Percentiles rank a stretch among this genome's conserved stretches.
Evolutionary conservation across 2,329 filamentous ascomycete species (phyloP).

Genomic region (Huntiella omanensis): DNA sequence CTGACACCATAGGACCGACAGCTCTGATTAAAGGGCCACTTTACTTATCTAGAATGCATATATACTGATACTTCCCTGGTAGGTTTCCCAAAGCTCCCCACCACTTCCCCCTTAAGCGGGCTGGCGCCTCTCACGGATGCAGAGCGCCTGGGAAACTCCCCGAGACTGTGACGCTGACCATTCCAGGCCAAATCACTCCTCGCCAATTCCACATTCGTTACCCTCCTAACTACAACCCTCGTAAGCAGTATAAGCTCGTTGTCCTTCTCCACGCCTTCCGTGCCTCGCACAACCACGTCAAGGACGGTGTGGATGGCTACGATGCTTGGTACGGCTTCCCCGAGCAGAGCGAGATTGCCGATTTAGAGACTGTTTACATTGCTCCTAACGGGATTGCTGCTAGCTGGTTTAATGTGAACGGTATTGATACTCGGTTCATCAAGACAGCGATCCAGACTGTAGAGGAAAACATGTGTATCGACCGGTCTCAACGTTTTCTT

Average conservation of each 20-base stretch:
- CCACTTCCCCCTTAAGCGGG: too few species aligned
- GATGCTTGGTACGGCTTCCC: constrained; percentile 22
- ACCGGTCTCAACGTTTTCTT: constrained; percentile 23
- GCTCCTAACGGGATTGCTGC: constrained; percentile 22
- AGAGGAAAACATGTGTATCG: constrained; percentile 23
- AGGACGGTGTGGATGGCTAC: constrained; percentile 16
- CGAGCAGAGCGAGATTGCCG: constrained; percentile 15
- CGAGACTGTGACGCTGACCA: constrained; percentile 18
- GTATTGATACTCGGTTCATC: constrained; percentile 23
- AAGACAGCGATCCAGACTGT: constrained; percentile 21
- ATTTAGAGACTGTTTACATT: constrained; percentile 22
- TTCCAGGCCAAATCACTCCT: constrained; percentile 8
- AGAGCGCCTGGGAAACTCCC: too few species aligned
- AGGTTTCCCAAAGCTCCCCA: too few species aligned
- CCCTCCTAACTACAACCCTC: constrained; percentile 22
- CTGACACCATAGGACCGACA: too few species aligned
- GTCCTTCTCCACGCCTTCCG: constrained; percentile 23
- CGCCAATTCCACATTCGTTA: constrained; percentile 19
- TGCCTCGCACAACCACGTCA: constrained; percentile 20
- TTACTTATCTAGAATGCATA: too few species aligned
- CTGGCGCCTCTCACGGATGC: neutral
- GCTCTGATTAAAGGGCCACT: too few species aligned
- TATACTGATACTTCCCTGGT: too few species aligned
- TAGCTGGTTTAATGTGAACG: constrained; percentile 24
- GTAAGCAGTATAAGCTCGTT: constrained; percentile 22